Evolutionary conservation across 2,329 filamentous ascomycete species (phyloP), one percentile per base, ranked within the genome.

Genomic region (Metarhizium anisopliae): DNA sequence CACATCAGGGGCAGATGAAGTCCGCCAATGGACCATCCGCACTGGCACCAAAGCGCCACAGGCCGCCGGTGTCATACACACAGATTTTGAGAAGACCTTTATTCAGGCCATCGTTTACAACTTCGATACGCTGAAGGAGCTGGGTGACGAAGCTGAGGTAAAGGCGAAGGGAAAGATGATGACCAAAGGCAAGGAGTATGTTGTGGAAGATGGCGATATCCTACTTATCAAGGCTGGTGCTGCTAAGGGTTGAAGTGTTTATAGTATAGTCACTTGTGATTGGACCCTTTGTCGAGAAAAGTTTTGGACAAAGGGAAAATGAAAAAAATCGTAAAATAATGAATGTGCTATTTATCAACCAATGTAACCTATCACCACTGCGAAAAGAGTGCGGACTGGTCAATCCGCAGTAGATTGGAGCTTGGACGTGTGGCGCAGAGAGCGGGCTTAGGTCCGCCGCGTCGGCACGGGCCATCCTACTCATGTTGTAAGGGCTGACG

Each of bases 51-150:
- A 99, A 79, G 94, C 94, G n/a, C 94, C 94, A 18, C 89, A 95
- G 68, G 94, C 94, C 50, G 94, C 94, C 42, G 94, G 94, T 80
- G 94, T 99, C 60, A 99, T 99, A 64, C 94, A 99, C 76, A 90
- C 87, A 63, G 94, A 99, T 71, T 97, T 99, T 63, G 94, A 99
- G 75, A 99, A 99, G 85, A 99, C 95, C 0, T 99, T 99, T 71
- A 99, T 99, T 66, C 95, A 99, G 76, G 88, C 81, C 60, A 82
- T 99, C 61, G 91, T 96, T 35, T 97, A 95, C 77, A 97, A 96
- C 77, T 99, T 84, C 75, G 78, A 70, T 30, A 75, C 81, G 2
- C 77, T 99, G 54, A 90, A 87, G 76, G 94, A 97, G 74, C 77
- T 89, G 51, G 93, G 93, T 53, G 90, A 95, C 61, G 94, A 99